Base-by-base conservation (phyloP, 441 rosid species). In the Populus hybrid region DNA sequence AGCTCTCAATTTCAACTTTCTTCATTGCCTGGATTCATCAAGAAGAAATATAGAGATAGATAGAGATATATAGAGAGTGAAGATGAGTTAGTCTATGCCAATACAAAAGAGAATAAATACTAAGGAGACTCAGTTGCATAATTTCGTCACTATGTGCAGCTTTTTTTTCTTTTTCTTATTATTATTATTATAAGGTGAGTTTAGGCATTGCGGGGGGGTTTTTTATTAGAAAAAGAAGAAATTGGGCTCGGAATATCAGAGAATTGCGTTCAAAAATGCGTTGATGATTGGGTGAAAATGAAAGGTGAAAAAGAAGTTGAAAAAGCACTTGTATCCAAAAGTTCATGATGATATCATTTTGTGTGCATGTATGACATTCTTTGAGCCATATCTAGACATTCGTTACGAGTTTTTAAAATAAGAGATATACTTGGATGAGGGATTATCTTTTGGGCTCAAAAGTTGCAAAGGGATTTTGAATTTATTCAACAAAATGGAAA, bases 121-220 rank as follows among this genome's bases (percentile, higher is more conserved):
- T 21, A 71, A 71, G 42, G 64, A 79, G 88, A 84, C 87, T 85
- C 80, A 12, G 87, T 69, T 80, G 85, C 78, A 69, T 28, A 28
- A 40, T 10, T 72, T 83, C 87, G 92, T 86, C 89, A 16, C 61
- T 8, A 75, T 77, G 45, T 81, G 87, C 92, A 83, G 88, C 87
- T 84, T 90, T 87, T 87, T 87, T 77, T 28, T 61, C 64, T 38
- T 2, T 89, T 85, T 87, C 75, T 33, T 70, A 50, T 38, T 68
- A 16, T 18, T 31, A 76, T 74, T 69, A 64, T 64, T 28, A 9
- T n/a, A 72, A 66, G 72, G 77, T 69, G 83, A 71, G 81, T 82
- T 82, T 76, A 64, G 89, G 87, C 89, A 7, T 42, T 71, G 78
- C 29, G 68, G 80, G 77, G 7, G 35, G 7, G 81, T 74, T 76